phyloP scores from a whole-genome alignment of 225 moss, liverwort and hornwort species.

The Pseudisothecium myosuroides region DNA sequence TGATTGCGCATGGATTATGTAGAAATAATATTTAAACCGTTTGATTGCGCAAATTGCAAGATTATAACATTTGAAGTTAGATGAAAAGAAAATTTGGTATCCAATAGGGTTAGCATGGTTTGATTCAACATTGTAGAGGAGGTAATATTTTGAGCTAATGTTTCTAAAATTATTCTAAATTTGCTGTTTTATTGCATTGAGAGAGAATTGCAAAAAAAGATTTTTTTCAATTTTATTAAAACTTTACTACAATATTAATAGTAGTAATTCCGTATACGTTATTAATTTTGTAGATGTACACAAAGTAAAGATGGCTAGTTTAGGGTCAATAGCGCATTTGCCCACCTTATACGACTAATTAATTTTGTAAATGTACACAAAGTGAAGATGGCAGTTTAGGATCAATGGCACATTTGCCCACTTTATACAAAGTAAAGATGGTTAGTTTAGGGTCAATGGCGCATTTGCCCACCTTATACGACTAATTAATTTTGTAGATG shows the following conservation, averaged over 20 bases:
- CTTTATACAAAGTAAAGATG: not conserved
- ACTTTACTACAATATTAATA: not conserved
- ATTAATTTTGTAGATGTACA: not conserved
- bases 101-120: not conserved
- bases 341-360: too few relatives aligned
- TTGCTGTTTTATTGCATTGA: not conserved
- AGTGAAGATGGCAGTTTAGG: not conserved
- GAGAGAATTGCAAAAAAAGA: not conserved
- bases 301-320: not conserved
- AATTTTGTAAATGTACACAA: not conserved
- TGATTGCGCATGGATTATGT: not conserved
- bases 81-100: not conserved
- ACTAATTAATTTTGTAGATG: not conserved
- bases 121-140: not conserved
- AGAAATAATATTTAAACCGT: not conserved
- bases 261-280: not conserved
- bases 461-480: too few relatives aligned
- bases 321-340: too few relatives aligned
- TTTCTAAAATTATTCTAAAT: not conserved
- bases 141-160: not conserved
- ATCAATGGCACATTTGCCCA: not conserved
- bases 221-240: not conserved
- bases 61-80: not conserved
- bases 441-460: too few relatives aligned
- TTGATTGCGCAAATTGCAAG: not conserved